phyloP scores from a whole-genome alignment of 768 basidiomycete species.

The Lentinula raphanica region DNA sequence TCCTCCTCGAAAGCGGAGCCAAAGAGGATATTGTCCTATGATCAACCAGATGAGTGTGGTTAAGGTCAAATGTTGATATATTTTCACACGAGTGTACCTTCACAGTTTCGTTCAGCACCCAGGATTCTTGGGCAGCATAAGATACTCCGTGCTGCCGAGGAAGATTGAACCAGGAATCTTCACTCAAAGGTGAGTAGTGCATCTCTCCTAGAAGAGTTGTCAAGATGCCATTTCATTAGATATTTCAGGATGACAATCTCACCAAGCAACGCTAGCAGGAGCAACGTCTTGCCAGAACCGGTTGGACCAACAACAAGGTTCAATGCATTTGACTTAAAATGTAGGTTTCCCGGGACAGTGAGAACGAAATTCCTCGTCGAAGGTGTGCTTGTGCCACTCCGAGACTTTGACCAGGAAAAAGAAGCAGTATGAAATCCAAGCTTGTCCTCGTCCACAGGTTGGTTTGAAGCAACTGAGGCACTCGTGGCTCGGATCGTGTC shows the following conservation, averaged over 20 bases:
- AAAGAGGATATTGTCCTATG: slow-evolving; percentile 75
- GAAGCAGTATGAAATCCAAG: slow-evolving; percentile 50
- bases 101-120: slow-evolving; percentile 80
- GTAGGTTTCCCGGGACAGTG: slow-evolving; percentile 43
- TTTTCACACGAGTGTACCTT: slow-evolving; percentile 26
- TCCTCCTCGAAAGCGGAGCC: slow-evolving; percentile 70
- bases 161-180: slow-evolving; percentile 62
- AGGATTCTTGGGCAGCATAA: slow-evolving; percentile 81
- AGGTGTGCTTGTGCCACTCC: slow-evolving; percentile 29
- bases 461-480: background rate
- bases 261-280: slow-evolving; percentile 61
- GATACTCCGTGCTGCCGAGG: slow-evolving; percentile 69
- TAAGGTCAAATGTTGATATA: too few relatives aligned
- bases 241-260: background rate
- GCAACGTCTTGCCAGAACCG: slow-evolving; percentile 49
- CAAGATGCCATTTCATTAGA: background rate
- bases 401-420: slow-evolving; percentile 47
- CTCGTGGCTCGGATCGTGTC: too few relatives aligned
- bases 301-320: slow-evolving; percentile 49
- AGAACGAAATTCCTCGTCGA: slow-evolving; percentile 45
- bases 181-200: slow-evolving; percentile 48
- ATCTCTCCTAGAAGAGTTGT: slow-evolving; percentile 35
- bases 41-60: too few relatives aligned
- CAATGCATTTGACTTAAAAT: slow-evolving; percentile 46
- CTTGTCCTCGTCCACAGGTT: slow-evolving; percentile 9